phyloP scores from a whole-genome alignment of 2,329 filamentous ascomycete species.

The Fusarium anguioides region DNA sequence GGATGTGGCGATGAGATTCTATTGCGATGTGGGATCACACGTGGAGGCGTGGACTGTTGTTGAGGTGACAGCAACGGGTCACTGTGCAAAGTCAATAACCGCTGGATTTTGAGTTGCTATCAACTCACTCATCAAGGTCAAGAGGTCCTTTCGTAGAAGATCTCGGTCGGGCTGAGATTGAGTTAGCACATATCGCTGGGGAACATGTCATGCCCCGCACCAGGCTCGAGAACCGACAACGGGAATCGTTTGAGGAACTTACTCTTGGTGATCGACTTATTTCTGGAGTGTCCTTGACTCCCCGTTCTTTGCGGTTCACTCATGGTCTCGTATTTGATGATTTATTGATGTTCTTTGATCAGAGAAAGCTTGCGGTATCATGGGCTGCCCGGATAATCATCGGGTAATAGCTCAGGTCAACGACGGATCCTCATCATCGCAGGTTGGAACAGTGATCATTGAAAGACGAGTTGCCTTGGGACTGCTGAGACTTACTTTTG shows the following conservation, averaged over 20 bases:
- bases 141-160: conserved; percentile 83
- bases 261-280: conserved; percentile 55
- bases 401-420: conserved; percentile 19
- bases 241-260: conserved; percentile 17
- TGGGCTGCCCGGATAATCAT: conserved; percentile 39
- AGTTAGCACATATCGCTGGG: conserved; percentile 35
- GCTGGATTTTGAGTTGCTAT: neutral
- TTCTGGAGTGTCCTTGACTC: conserved; percentile 50
- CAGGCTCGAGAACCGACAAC: neutral
- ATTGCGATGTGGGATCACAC: conserved; percentile 34
- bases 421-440: neutral
- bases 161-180: conserved; percentile 65
- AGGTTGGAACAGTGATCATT: neutral
- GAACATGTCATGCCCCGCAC: conserved; percentile 7
- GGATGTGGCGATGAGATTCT: conserved; percentile 42
- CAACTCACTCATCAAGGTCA: conserved; percentile 77
- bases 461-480: neutral
- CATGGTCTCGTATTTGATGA: conserved; percentile 37
- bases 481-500: too few species aligned
- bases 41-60: conserved; percentile 44
- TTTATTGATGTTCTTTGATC: conserved; percentile 15
- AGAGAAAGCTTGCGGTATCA: conserved; percentile 21
- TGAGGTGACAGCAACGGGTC: conserved; percentile 47
- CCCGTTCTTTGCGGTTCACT: conserved; percentile 46
- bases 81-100: conserved; percentile 26